These are phyloP conservation scores for Annulohypoxylon moriforme DNA, from an alignment of 495 filamentous ascomycete genomes.

Conservation along the genomic window DNA sequence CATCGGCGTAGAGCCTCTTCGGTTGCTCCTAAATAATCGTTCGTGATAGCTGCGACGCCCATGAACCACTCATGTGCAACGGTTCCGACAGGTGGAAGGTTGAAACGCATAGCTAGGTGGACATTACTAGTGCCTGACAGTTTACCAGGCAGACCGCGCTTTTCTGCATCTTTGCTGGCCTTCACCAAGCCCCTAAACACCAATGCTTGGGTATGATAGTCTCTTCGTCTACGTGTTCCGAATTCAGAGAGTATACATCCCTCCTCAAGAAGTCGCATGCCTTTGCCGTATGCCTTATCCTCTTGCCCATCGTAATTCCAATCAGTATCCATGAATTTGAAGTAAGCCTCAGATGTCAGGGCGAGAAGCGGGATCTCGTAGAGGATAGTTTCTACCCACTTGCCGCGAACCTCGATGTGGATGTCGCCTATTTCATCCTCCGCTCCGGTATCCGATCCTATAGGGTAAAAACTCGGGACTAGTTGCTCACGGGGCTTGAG, in stretches of 20 bases:
- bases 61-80: slow-evolving; percentile 99
- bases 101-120: slow-evolving; percentile 93
- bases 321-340: slow-evolving; percentile 90
- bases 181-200: slow-evolving; percentile 84
- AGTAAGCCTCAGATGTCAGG: slow-evolving; percentile 93
- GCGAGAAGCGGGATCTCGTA: slow-evolving; percentile 97
- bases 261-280: slow-evolving; percentile 75
- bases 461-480: slow-evolving; percentile 72
- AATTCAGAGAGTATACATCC: slow-evolving; percentile 96
- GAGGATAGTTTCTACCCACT: slow-evolving; percentile 94
- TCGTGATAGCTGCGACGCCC: slow-evolving; percentile 91
- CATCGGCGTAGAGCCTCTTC: slow-evolving; percentile 85
- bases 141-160: slow-evolving; percentile 71
- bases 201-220: slow-evolving; percentile 93
- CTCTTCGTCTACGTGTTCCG: slow-evolving; percentile 84
- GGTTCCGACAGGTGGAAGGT: slow-evolving; percentile 84
- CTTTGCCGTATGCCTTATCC: slow-evolving; percentile 83
- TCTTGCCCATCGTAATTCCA: slow-evolving; percentile 89
- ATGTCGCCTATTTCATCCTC: slow-evolving; percentile 79
- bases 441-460: slow-evolving; percentile 68
- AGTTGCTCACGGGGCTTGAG: slow-evolving; percentile 85
- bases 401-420: slow-evolving; percentile 76
- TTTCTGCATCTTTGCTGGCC: slow-evolving; percentile 74
- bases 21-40: slow-evolving; percentile 85
- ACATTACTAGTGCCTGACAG: slow-evolving; percentile 95